phyloP scores from a whole-genome alignment of 2,329 filamentous ascomycete species.

The Zasmidium cellare region DNA sequence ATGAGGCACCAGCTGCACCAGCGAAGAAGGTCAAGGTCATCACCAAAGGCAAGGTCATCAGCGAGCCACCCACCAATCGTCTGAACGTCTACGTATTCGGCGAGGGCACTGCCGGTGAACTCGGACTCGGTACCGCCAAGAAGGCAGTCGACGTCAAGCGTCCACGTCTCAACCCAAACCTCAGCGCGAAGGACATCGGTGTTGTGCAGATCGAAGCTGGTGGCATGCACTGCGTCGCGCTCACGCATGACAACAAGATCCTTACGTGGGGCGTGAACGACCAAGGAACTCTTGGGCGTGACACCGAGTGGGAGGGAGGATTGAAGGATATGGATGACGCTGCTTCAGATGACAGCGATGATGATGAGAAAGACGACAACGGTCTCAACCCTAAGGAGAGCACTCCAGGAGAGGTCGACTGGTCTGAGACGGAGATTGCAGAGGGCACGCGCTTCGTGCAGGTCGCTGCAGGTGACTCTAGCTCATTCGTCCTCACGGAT shows the following conservation, averaged over 20 bases:
- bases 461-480: conserved; percentile 71
- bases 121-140: conserved; percentile 70
- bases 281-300: conserved; percentile 74
- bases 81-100: conserved; percentile 80
- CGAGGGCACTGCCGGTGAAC: conserved; percentile 76
- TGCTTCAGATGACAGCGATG: conserved; percentile 57
- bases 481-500: conserved; percentile 73
- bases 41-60: conserved; percentile 52
- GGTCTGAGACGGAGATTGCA: conserved; percentile 39
- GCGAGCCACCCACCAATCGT: conserved; percentile 60
- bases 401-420: conserved; percentile 54
- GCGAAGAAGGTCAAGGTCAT: conserved; percentile 33
- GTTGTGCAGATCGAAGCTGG: conserved; percentile 76
- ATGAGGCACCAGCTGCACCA: conserved; percentile 28
- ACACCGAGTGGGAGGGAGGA: conserved; percentile 68
- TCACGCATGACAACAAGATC: conserved; percentile 79
- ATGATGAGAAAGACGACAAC: conserved; percentile 56
- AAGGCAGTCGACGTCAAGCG: conserved; percentile 71
- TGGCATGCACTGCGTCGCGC: conserved; percentile 76
- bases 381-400: conserved; percentile 72
- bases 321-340: conserved; percentile 55
- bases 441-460: conserved; percentile 65
- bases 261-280: conserved; percentile 88
- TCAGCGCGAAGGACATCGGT: conserved; percentile 58
- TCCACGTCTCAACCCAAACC: conserved; percentile 66